These are phyloP conservation scores for Carallia pectinifolia DNA, from an alignment of 345 rosid species.

Conservation along the genomic window DNA sequence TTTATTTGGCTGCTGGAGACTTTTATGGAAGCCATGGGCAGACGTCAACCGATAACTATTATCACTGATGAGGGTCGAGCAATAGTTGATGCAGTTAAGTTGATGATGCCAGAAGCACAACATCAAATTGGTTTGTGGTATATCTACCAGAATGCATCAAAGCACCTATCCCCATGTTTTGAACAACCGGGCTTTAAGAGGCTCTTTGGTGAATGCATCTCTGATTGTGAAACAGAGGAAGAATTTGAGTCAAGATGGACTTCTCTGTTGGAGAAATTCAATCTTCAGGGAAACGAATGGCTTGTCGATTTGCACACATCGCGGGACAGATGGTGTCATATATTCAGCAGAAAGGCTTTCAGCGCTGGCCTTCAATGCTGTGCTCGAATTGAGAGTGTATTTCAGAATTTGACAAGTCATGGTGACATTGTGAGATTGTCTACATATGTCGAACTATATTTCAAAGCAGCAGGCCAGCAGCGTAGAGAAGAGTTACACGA, in stretches of 20 bases:
- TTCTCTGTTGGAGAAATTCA: conserved; percentile 5
- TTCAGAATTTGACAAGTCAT: background rate
- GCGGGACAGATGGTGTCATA: conserved; percentile 11
- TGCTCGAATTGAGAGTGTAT: background rate
- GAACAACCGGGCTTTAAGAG: conserved; percentile 6
- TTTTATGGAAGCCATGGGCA: conserved; percentile 17
- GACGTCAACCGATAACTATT: conserved; percentile 19
- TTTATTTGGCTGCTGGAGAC: conserved; percentile 25
- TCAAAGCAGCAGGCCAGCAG: conserved; percentile 5
- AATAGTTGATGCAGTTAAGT: conserved; percentile 13
- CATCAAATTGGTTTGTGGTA: conserved; percentile 17
- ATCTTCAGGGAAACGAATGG: conserved; percentile 20
- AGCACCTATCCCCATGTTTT: background rate
- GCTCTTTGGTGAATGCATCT: conserved; percentile 18
- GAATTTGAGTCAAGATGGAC: conserved; percentile 6
- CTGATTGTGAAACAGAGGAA: conserved; percentile 10
- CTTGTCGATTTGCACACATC: background rate
- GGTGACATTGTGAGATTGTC: conserved; percentile 2
- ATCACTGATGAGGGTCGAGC: conserved; percentile 15
- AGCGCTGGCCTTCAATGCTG: conserved; percentile 5
- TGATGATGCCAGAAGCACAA: conserved; percentile 7
- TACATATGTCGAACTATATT: conserved; percentile 10
- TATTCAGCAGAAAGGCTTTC: conserved; percentile 2
- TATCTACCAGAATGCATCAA: conserved; percentile 15
- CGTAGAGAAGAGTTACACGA: conserved; percentile 15